These are phyloP conservation scores for Trypanosoma boissoni DNA, from an alignment of 208 protist genomes.

Conservation along the genomic window DNA sequence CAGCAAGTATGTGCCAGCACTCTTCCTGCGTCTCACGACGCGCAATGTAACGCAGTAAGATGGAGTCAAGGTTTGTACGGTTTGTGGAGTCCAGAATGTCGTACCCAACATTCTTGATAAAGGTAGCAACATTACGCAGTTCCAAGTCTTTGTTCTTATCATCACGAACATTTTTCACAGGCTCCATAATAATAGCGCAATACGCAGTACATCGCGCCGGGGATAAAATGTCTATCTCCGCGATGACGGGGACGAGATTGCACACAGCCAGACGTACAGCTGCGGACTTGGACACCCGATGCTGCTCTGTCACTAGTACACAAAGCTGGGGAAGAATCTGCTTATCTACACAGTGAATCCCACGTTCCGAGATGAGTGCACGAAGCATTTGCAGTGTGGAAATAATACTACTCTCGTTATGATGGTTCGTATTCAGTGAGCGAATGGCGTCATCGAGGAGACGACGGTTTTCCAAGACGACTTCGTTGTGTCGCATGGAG, in stretches of 20 bases:
- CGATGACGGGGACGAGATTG: conserved; percentile 86
- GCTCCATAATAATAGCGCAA: conserved; percentile 88
- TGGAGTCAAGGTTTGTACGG: conserved; percentile 82
- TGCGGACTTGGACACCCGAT: conserved; percentile 71
- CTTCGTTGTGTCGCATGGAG: conserved; percentile 72
- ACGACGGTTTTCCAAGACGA: conserved; percentile 76
- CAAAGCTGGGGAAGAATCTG: conserved; percentile 69
- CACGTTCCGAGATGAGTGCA: conserved; percentile 73
- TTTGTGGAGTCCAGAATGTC: conserved; percentile 78
- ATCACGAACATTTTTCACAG: conserved; percentile 89
- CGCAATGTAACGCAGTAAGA: conserved; percentile 85
- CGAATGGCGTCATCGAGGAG: conserved; percentile 80
- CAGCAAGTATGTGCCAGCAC: conserved; percentile 85
- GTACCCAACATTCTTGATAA: conserved; percentile 81
- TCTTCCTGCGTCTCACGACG: conserved; percentile 80
- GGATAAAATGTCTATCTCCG: conserved; percentile 65
- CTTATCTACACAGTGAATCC: conserved; percentile 71
- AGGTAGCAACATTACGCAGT: conserved; percentile 78
- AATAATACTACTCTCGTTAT: conserved; percentile 79
- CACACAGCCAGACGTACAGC: conserved; percentile 77
- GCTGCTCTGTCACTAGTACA: conserved; percentile 84
- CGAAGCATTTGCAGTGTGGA: conserved; percentile 70
- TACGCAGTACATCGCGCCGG: conserved; percentile 68
- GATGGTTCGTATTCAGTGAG: conserved; percentile 71
- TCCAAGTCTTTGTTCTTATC: conserved; percentile 77